A percentile compares a stretch with the other conserved stretches of the same genome.
phyloP scores from a whole-genome alignment of 768 basidiomycete genomes.

The Amylocystis lapponica region DNA sequence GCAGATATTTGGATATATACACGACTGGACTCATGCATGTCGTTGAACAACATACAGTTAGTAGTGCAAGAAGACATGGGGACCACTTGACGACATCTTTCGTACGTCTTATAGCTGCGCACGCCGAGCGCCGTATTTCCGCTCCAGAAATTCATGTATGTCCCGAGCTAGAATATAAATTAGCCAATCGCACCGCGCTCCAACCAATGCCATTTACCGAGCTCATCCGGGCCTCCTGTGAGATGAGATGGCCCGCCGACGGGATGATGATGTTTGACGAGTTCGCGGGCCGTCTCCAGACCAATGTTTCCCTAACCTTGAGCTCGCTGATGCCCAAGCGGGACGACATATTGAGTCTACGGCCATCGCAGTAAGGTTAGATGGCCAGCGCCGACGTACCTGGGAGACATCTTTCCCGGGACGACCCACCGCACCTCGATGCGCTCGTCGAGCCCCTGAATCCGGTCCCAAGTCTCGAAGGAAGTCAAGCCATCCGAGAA shows the following conservation, averaged over 20 bases:
- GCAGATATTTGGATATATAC: no score
- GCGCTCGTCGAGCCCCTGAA: slow-evolving; percentile 37
- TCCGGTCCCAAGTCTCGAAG: slow-evolving; percentile 34
- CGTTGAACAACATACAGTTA: no score
- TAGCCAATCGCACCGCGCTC: not conserved
- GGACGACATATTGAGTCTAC: slow-evolving; percentile 51
- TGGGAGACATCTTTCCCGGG: slow-evolving; percentile 36
- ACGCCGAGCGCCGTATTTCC: slow-evolving; percentile 12
- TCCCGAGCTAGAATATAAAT: slow-evolving; percentile 11
- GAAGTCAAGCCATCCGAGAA: slow-evolving; percentile 42
- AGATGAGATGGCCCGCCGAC: slow-evolving; percentile 28
- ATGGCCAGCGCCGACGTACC: no score
- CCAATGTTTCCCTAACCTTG: slow-evolving; percentile 17
- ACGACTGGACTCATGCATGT: no score
- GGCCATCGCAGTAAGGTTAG: no score
- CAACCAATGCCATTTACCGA: slow-evolving; percentile 16
- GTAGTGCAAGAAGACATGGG: no score
- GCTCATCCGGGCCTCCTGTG: slow-evolving; percentile 25
- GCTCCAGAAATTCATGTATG: slow-evolving; percentile 13
- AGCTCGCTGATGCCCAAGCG: slow-evolving; percentile 21
- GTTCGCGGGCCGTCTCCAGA: slow-evolving; percentile 31
- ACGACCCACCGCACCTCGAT: slow-evolving; percentile 53
- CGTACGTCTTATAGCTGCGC: no score
- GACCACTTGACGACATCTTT: no score
- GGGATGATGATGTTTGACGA: slow-evolving; percentile 26